Evolutionary conservation across 2,329 filamentous ascomycete species (phyloP), one percentile per base, ranked within the genome.

Genomic region (Neoscytalidium dimidiatum): DNA sequence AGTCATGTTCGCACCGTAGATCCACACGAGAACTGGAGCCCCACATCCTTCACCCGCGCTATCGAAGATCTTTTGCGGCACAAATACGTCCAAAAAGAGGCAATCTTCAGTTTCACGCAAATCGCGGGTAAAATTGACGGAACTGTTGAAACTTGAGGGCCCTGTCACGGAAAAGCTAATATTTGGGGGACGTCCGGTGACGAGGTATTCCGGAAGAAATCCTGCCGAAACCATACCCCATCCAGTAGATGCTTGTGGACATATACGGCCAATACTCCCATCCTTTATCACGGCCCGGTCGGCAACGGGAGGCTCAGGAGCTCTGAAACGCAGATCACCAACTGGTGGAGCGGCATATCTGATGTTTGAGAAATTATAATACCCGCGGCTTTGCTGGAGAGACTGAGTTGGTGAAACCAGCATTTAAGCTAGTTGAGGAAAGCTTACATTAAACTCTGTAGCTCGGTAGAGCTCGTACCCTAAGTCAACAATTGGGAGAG

Each of bases 331-430:
- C 49, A 85, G 71, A 8, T 84, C 70, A 8, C 83, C 84, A 3
- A 82, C 66, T 1, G 85, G 85, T 13, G 85, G 80, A 33, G 82
- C 81, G 6, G 83, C 85, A 72, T 83, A 87, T 48, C 84, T 80
- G 66, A 87, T 86, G 69, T 87, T 86, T 62, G 76, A 81, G 74
- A 87, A 87, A 67, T 82, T 84, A 72, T 85, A 86, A 66, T 81
- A 76, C 26, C 75, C 72, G 19, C 72, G 72, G 0, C 79, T 74
- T 65, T 75, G 70, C 73, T 13, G 83, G 80, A 19, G 23, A 33
- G 4, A 2, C 13, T 52, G 28, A 52, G 49, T 13, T 4, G n/a
- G 5, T 4, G n/a, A 14, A 17, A 41, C 5, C 13, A 4, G 11
- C 7, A 14, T 14, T 5, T 14, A 17, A 41, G 14, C 14, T 3